These are phyloP conservation scores for Curvularia verruculosa DNA, from an alignment of 2,329 filamentous ascomycete genomes.

Conservation along the genomic window DNA sequence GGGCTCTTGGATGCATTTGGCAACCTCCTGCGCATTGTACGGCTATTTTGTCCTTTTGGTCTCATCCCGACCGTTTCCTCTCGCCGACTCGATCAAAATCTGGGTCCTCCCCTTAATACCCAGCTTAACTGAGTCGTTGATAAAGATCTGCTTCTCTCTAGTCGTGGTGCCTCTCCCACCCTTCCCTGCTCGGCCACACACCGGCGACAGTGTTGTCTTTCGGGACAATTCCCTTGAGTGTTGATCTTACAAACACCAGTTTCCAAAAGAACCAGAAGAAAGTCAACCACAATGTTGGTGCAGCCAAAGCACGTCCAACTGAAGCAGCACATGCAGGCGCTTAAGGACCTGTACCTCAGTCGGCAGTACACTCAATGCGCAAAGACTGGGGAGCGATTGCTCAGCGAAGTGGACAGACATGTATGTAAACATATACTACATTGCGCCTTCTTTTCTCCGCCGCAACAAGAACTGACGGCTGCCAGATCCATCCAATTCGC, in stretches of 20 bases:
- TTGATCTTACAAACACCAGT: slow-evolving; percentile 6
- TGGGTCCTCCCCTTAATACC: not conserved
- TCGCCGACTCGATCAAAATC: slow-evolving; percentile 1
- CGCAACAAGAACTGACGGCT: slow-evolving; percentile 1
- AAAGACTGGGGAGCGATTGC: slow-evolving; percentile 33
- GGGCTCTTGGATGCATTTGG: slow-evolving; percentile 1
- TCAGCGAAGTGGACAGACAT: slow-evolving; percentile 27
- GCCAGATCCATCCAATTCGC: slow-evolving; percentile 45
- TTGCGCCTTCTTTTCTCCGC: not conserved
- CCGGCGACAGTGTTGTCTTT: slow-evolving; percentile 2
- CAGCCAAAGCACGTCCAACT: slow-evolving; percentile 28
- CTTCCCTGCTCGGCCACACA: slow-evolving; percentile 8
- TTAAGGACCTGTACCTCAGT: slow-evolving; percentile 43
- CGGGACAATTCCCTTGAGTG: slow-evolving; percentile 11
- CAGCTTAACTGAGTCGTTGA: slow-evolving; percentile 16
- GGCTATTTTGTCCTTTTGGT: not conserved
- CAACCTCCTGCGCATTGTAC: not conserved
- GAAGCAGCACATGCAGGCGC: slow-evolving; percentile 32
- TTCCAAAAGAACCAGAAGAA: not conserved
- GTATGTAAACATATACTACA: slow-evolving; percentile 21
- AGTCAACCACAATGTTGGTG: slow-evolving; percentile 19
- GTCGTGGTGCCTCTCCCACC: not conserved
- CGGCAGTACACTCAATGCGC: slow-evolving; percentile 48
- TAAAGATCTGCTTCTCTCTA: slow-evolving; percentile 5
- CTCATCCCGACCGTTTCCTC: not conserved